Base-by-base conservation (phyloP, 2,329 filamentous ascomycete species). In the Curvularia spicifera region DNA sequence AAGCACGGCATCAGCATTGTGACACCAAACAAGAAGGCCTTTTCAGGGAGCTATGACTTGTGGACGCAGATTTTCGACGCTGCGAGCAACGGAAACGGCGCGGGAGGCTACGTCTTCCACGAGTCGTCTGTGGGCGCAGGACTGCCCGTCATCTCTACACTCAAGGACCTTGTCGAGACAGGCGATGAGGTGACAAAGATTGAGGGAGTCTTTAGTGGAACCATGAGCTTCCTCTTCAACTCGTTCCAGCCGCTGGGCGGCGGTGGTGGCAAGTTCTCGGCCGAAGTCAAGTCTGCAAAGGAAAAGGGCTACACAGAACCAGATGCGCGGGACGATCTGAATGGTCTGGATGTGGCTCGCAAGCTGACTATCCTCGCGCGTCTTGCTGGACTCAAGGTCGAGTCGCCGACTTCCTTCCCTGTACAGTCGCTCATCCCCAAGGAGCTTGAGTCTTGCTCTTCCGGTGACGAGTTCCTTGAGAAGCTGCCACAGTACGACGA, bases 161-260 rank as follows among this genome's bases (percentile, higher is more conserved):
- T 99, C 64, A 93, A 93, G 73, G 95, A 99, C 71, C 85, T 99
- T n/a, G 86, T 97, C 24, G 90, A 93, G 63, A 99, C 95, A 1
- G 95, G 95, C 42, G 95, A 99, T 74, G 84, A 91, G 75, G 89
- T 99, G 5, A 92, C 86, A 53, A 93, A 89, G 80, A 96, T 99
- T 68, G 94, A 98, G 80, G 95, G 95, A 66, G 93, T 99, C 51
- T 98, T 99, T 81, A 96, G 91, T 61, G 95, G 95, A 64, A 99
- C 95, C 54, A 94, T 99, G 87, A 96, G 91, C 39, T 99, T 97
- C 84, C 84, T 99, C 40, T 98, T 99, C 87, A 98, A 98, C 83
- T 93, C 88, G 22, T 99, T 98, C 77, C 92, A 93, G 48, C 95
- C 95, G 0, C 88, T 89, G 2, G 85, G 87, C 49, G 90, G 89